Evolutionary conservation across 192 early-diverging fungal genomes (phyloP), one percentile per base, ranked within the genome.

Genomic region (Linnemannia hyalina): DNA sequence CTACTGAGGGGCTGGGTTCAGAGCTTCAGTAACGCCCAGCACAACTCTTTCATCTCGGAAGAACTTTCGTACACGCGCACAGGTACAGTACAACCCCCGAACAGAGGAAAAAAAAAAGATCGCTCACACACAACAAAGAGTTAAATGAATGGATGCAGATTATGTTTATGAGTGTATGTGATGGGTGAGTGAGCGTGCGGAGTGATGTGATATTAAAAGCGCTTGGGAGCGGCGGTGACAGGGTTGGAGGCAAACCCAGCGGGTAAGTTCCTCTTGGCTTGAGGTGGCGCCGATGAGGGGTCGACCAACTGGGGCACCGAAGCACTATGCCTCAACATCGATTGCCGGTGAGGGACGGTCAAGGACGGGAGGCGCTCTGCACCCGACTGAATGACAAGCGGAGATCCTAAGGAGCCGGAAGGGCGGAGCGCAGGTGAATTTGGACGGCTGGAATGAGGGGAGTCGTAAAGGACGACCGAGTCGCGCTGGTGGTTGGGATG

Each of bases 261-360:
- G n/a, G 80, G 74, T 15, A 82, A 38, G 20, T 71, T 75, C 2
- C 74, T 74, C 35, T 49, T 41, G 42, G 23, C 71, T 69, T 29
- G 80, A 23, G 32, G 41, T 32, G 54, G 55, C 18, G 44, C 42
- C 3, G 63, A 69, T 18, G n/a, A 32, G 26, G 41, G 18, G 46
- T 26, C 10, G 75, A 77, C n/a, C 65, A 83, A 55, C 42, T 78
- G 70, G 0, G 82, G 77, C n/a, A 78, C 77, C 18, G 77, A 82
- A 20, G 75, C 70, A 32, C 82, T 83, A 68, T 78, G 82, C 36
- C 63, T 78, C 46, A 83, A 46, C 82, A 83, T 74, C 20, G 55
- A 73, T 9, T 54, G 60, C 35, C 26, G 36, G 22, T 70, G 40
- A 36, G 74, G 73, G 2, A 82, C 75, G 38, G 80, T 77, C 75